Percentiles rank a stretch among this genome's conserved stretches.
These are phyloP conservation scores for Aspergillus carbonarius DNA, from an alignment of 2,329 filamentous ascomycete species.

Conservation along the genomic window DNA sequence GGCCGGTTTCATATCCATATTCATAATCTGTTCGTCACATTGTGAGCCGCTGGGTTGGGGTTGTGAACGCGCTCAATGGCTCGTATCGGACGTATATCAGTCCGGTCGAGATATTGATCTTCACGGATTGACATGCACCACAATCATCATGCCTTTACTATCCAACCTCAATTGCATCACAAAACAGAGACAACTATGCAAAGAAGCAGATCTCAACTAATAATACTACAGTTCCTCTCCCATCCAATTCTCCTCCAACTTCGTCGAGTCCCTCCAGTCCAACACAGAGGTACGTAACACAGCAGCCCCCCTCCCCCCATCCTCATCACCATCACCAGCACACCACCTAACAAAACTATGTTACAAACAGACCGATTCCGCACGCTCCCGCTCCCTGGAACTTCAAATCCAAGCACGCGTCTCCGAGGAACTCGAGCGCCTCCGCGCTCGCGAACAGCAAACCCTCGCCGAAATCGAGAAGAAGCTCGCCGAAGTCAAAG, in stretches of 20 bases:
- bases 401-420: slow-evolving; percentile 87
- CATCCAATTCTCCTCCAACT: slow-evolving; percentile 72
- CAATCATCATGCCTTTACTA: background rate
- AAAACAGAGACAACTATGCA: background rate
- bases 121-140: background rate
- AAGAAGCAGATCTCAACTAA: slow-evolving; percentile 11
- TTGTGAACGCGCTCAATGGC: background rate
- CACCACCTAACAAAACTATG: background rate
- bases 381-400: slow-evolving; percentile 78
- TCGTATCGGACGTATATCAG: background rate
- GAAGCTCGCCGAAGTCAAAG: slow-evolving; percentile 50
- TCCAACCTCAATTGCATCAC: background rate
- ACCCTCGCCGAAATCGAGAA: slow-evolving; percentile 69
- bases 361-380: slow-evolving; percentile 75
- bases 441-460: slow-evolving; percentile 68
- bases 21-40: background rate
- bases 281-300: slow-evolving; percentile 79
- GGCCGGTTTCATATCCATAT: background rate
- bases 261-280: slow-evolving; percentile 78
- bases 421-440: slow-evolving; percentile 75
- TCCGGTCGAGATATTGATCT: background rate
- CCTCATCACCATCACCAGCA: background rate
- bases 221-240: slow-evolving; percentile 46
- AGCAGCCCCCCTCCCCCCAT: slow-evolving; percentile 3
- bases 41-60: background rate